A percentile compares a stretch with the other conserved stretches of the same genome.
phyloP scores from a whole-genome alignment of 805 yeast species.

The Candida ulmi region DNA sequence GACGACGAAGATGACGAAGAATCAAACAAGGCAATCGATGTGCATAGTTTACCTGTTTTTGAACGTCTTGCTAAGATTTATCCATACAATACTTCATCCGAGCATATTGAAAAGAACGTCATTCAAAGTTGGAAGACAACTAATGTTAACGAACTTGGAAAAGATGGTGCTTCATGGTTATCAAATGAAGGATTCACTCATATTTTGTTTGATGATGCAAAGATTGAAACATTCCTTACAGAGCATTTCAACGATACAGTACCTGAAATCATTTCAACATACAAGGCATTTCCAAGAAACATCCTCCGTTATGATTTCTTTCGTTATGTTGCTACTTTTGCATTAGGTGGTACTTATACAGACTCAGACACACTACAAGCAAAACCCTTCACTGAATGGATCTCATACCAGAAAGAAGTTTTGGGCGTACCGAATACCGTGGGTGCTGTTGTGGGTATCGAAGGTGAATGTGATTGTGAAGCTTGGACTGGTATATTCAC shows the following conservation, averaged over 20 bases:
- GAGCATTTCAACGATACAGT: not conserved
- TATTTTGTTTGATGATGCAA: constrained; percentile 1
- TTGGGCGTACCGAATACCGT: constrained; percentile 26
- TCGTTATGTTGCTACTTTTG: constrained; percentile 1
- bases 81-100: constrained; percentile 5
- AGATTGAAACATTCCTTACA: not conserved
- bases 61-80: constrained; percentile 9
- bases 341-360: constrained; percentile 1
- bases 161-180: not conserved
- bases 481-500: constrained; percentile 47
- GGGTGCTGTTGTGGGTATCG: constrained; percentile 50
- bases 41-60: constrained; percentile 5
- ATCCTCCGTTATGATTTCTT: constrained; percentile 3
- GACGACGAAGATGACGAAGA: not conserved
- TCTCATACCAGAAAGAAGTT: constrained; percentile 28
- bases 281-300: constrained; percentile 1
- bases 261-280: constrained; percentile 1
- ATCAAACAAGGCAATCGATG: not conserved
- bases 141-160: not conserved
- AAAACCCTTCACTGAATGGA: constrained; percentile 37
- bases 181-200: not conserved
- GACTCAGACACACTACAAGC: not conserved
- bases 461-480: constrained; percentile 44
- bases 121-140: constrained; percentile 19
- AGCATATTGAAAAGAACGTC: constrained; percentile 16